These are phyloP conservation scores for Chrysoporthe cubensis DNA, from an alignment of 2,329 filamentous ascomycete species.

Conservation along the genomic window DNA sequence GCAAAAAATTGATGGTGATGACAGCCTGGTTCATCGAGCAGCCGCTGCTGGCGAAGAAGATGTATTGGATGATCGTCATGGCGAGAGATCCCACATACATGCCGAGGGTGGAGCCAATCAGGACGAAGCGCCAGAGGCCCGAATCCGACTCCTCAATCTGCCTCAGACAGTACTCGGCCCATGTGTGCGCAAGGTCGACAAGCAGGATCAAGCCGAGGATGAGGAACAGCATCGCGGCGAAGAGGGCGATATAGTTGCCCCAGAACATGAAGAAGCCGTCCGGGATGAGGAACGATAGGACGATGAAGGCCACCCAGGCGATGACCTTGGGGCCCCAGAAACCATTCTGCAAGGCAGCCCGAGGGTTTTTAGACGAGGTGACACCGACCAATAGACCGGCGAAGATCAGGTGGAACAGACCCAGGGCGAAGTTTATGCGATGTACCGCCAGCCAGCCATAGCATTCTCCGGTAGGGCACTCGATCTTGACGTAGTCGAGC, in stretches of 20 bases:
- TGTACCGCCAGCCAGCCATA: conserved; percentile 97
- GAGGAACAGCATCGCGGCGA: conserved; percentile 90
- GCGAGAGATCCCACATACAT: conserved; percentile 92
- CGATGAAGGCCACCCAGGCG: conserved; percentile 83
- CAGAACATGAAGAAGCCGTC: conserved; percentile 94
- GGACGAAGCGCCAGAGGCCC: conserved; percentile 77
- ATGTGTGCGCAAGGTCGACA: conserved; percentile 93
- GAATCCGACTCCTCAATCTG: conserved; percentile 93
- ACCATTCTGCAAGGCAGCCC: conserved; percentile 92
- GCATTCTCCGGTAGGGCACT: conserved; percentile 87
- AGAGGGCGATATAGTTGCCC: conserved; percentile 90
- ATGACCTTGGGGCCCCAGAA: conserved; percentile 98
- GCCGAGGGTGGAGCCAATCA: conserved; percentile 88
- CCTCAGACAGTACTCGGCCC: conserved; percentile 93
- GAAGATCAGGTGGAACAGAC: conserved; percentile 88
- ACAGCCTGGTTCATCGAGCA: conserved; percentile 97
- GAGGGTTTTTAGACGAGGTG: conserved; percentile 80
- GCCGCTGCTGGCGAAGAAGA: conserved; percentile 82
- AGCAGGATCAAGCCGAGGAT: conserved; percentile 89
- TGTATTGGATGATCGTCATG: conserved; percentile 96
- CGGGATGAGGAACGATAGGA: conserved; percentile 93
- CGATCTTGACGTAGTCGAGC: conserved; percentile 94
- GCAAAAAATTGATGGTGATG: conserved; percentile 89
- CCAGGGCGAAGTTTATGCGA: conserved; percentile 96
- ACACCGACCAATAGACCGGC: conserved; percentile 86